Evolutionary conservation across 2,329 filamentous ascomycete genomes (phyloP).

Genomic region (Trichoderma sp.): DNA sequence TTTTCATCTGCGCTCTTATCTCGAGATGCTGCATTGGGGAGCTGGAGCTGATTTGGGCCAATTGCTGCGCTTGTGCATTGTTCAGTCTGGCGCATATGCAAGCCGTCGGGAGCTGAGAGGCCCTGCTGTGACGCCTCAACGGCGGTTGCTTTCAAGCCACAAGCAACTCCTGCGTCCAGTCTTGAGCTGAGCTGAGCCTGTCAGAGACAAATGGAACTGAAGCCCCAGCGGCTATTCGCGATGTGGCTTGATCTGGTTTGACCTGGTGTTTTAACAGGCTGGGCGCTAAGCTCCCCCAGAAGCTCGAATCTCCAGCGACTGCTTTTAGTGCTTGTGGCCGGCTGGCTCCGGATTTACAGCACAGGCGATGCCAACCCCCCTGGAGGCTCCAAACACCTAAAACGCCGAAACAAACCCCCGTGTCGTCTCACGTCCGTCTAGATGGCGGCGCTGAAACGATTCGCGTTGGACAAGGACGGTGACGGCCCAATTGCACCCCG

Average conservation of each 20-base stretch:
- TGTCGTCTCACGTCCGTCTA: conserved; percentile 17
- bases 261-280: neutral
- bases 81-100: neutral
- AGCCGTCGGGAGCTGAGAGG: neutral
- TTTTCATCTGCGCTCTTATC: neutral
- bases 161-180: neutral
- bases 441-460: conserved; percentile 12
- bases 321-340: conserved; percentile 1
- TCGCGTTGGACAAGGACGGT: conserved; percentile 11
- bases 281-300: neutral
- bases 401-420: conserved; percentile 5
- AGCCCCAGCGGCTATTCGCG: neutral
- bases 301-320: neutral
- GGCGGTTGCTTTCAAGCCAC: neutral
- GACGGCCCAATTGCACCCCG: neutral
- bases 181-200: neutral
- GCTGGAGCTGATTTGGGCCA: neutral
- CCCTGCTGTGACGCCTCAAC: neutral
- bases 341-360: conserved; percentile 15
- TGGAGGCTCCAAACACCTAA: conserved; percentile 2
- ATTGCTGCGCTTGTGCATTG: neutral
- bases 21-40: neutral
- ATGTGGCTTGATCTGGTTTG: neutral
- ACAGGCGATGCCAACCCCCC: neutral
- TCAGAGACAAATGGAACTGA: neutral